Conservation (phyloP, 768 basidiomycete genomes). For the Phaeotremella skinneri region DNA sequence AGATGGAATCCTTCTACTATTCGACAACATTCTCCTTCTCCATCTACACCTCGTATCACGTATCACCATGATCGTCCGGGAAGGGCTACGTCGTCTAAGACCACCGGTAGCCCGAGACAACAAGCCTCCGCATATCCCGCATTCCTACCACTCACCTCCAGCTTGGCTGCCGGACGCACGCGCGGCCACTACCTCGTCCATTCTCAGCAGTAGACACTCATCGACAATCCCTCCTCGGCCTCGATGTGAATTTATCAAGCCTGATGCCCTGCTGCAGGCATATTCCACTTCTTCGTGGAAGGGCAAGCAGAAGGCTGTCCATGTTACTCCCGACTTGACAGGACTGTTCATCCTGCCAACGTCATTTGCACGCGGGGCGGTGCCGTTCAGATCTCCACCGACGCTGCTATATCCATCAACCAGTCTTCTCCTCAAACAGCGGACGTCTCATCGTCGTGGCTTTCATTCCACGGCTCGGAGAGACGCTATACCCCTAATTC, state of each 20-base stretch:
- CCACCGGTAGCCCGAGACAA: too few relatives aligned
- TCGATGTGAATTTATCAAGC: too few relatives aligned
- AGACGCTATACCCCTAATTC: conserved; percentile 40
- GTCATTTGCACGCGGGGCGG: not conserved
- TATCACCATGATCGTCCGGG: too few relatives aligned
- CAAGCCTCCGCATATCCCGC: not conserved
- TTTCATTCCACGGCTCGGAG: conserved; percentile 36
- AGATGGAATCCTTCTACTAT: too few relatives aligned
- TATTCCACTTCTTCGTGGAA: not conserved
- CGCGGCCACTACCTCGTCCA: too few relatives aligned
- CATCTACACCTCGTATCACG: too few relatives aligned
- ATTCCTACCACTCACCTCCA: not conserved
- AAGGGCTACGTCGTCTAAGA: too few relatives aligned
- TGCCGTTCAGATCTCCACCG: not conserved
- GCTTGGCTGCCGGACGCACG: not conserved
- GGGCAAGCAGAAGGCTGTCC: not conserved
- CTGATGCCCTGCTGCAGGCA: too few relatives aligned
- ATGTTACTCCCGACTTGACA: too few relatives aligned
- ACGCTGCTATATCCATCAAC: not conserved
- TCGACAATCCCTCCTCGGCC: too few relatives aligned
- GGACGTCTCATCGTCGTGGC: conserved; percentile 1
- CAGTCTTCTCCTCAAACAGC: not conserved
- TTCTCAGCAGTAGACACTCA: too few relatives aligned
- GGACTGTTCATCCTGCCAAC: not conserved
- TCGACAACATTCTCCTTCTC: too few relatives aligned